These are phyloP conservation scores for Pleurotus citrinopileatus DNA, from an alignment of 768 basidiomycete species.

Conservation along the genomic window DNA sequence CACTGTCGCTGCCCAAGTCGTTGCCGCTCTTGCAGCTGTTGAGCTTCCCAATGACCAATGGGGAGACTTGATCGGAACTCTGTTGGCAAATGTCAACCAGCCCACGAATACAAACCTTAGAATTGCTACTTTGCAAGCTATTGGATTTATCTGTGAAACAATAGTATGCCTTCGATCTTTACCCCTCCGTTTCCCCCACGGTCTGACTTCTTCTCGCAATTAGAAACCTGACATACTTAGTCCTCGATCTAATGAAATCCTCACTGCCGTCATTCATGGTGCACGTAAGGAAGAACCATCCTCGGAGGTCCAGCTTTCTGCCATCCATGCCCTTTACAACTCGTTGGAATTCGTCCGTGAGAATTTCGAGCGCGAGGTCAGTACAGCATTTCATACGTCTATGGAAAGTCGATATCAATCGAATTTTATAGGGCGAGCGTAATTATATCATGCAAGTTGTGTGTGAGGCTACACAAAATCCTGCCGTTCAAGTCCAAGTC, in stretches of 20 bases:
- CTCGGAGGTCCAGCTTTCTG: slow-evolving; percentile 86
- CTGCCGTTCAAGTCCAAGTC: slow-evolving; percentile 81
- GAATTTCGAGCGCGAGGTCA: slow-evolving; percentile 95
- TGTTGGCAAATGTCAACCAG: slow-evolving; percentile 86
- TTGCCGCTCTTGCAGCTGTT: slow-evolving; percentile 90
- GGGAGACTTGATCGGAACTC: slow-evolving; percentile 84
- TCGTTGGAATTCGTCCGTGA: slow-evolving; percentile 97
- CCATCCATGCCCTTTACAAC: slow-evolving; percentile 90
- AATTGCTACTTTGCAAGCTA: slow-evolving; percentile 88
- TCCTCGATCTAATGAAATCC: slow-evolving; percentile 90
- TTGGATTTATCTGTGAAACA: slow-evolving; percentile 96
- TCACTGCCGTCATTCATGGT: slow-evolving; percentile 98
- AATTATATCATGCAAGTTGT: slow-evolving; percentile 99
- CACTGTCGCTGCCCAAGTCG: slow-evolving; percentile 87
- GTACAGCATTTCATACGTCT: slow-evolving; percentile 20
- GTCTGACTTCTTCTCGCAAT: slow-evolving; percentile 18
- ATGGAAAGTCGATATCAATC: slow-evolving; percentile 13
- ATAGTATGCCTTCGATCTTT: slow-evolving; percentile 58
- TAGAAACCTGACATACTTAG: slow-evolving; percentile 93
- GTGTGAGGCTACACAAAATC: slow-evolving; percentile 94
- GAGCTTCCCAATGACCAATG: slow-evolving; percentile 89
- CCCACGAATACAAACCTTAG: slow-evolving; percentile 65
- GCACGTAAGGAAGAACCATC: slow-evolving; percentile 95
- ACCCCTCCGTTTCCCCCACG: slow-evolving; percentile 7
- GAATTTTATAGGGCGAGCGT: slow-evolving; percentile 76